Conservation (phyloP, 2,329 filamentous ascomycete genomes). For the Neoascochyta sp. region DNA sequence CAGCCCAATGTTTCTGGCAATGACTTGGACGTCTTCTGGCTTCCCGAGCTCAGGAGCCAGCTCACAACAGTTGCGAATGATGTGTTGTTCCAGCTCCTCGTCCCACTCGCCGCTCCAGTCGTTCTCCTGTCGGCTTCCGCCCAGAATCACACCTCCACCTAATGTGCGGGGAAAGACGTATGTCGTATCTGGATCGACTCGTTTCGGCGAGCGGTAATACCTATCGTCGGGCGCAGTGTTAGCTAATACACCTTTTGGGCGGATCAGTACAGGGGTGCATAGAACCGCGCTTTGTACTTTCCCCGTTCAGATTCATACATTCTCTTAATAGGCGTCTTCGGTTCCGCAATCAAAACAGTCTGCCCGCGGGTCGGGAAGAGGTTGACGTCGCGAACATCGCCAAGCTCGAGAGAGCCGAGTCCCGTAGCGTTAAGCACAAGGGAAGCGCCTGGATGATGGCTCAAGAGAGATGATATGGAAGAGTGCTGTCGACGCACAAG, state of each 20-base stretch:
- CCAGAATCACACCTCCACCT: slow-evolving; percentile 78
- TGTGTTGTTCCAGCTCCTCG: slow-evolving; percentile 71
- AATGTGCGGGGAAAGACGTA: slow-evolving; percentile 46
- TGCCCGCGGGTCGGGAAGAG: slow-evolving; percentile 77
- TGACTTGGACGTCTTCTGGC: slow-evolving; percentile 67
- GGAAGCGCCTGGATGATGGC: slow-evolving; percentile 59
- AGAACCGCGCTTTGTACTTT: no score
- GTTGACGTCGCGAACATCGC: slow-evolving; percentile 73
- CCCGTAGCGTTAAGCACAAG: slow-evolving; percentile 84
- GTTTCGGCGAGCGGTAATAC: slow-evolving; percentile 41
- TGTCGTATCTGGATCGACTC: slow-evolving; percentile 42
- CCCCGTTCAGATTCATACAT: slow-evolving; percentile 34
- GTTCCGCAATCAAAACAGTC: slow-evolving; percentile 66
- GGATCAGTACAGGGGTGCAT: no score
- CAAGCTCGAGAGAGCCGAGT: slow-evolving; percentile 68
- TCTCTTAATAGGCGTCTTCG: slow-evolving; percentile 35
- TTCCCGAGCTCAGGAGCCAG: slow-evolving; percentile 64
- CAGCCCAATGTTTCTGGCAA: slow-evolving; percentile 78
- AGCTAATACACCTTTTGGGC: no score
- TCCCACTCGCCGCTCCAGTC: slow-evolving; percentile 79
- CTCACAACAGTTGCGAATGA: slow-evolving; percentile 72
- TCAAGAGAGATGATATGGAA: slow-evolving; percentile 67
- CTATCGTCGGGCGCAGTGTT: slow-evolving; percentile 7
- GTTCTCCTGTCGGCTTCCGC: slow-evolving; percentile 74
- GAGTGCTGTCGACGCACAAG: slow-evolving; percentile 44